phyloP scores from a whole-genome alignment of 2,329 filamentous ascomycete genomes.

The Chrysoporthe deuterocubensis region DNA sequence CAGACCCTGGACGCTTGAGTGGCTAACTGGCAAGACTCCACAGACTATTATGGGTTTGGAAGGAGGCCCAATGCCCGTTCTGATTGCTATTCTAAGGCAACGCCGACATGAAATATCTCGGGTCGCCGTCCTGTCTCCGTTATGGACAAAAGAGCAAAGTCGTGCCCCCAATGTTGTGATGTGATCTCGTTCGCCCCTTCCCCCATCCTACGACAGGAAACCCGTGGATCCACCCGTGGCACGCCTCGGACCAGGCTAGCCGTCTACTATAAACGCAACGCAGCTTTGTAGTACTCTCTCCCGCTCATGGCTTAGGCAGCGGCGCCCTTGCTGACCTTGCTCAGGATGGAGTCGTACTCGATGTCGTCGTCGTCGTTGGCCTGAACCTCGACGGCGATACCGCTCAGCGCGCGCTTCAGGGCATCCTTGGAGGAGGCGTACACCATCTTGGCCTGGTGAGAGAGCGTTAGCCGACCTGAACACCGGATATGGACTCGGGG shows the following conservation, averaged over 20 bases:
- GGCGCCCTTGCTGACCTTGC: constrained; percentile 66
- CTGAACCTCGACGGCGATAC: constrained; percentile 77
- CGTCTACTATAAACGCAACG: constrained; percentile 25
- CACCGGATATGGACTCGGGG: neutral
- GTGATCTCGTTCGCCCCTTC: constrained; percentile 8
- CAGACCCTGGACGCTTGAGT: neutral
- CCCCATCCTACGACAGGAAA: constrained; percentile 9
- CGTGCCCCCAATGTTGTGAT: constrained; percentile 20
- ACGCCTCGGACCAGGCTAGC: constrained; percentile 11
- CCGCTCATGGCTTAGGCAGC: constrained; percentile 37
- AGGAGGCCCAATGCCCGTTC: constrained; percentile 22
- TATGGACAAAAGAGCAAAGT: constrained; percentile 27
- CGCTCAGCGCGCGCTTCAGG: constrained; percentile 78
- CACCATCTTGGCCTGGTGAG: constrained; percentile 77
- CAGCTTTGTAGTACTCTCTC: constrained; percentile 17
- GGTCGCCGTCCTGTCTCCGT: constrained; percentile 23
- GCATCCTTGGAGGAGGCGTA: constrained; percentile 89
- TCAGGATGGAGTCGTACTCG: constrained; percentile 74
- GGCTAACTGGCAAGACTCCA: neutral
- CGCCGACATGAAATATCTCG: constrained; percentile 24
- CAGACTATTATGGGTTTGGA: constrained; percentile 1
- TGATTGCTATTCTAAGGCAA: constrained; percentile 28
- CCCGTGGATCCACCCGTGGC: constrained; percentile 14
- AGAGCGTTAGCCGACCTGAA: constrained; percentile 5
- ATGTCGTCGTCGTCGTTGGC: constrained; percentile 85